These are phyloP conservation scores for Myriosclerotinia curreyana DNA, from an alignment of 2,329 filamentous ascomycete species.

Conservation along the genomic window DNA sequence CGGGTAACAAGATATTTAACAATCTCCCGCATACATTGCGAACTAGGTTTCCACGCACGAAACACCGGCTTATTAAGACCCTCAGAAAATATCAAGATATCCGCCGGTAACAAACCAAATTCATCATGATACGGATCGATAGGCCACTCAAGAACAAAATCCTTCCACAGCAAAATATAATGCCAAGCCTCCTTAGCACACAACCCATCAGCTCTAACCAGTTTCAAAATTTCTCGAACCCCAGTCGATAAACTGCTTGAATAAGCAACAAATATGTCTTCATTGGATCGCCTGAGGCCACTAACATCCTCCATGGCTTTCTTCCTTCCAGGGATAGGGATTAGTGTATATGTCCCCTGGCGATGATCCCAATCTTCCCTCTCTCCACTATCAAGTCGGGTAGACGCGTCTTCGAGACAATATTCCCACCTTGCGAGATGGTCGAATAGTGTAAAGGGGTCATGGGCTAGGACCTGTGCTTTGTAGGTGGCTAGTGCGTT, in stretches of 20 bases:
- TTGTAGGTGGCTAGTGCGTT: neutral
- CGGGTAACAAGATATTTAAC: neutral
- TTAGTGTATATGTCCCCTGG: neutral
- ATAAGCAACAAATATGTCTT: neutral
- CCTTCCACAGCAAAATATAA: neutral
- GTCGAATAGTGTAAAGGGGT: neutral
- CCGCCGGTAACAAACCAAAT: neutral
- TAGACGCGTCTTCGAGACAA: neutral
- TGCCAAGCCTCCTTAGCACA: neutral
- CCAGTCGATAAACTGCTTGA: neutral
- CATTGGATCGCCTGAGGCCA: neutral
- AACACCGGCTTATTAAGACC: neutral
- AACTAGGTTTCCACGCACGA: neutral
- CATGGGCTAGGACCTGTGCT: accelerated
- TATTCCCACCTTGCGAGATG: neutral
- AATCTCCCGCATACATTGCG: neutral
- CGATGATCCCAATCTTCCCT: neutral
- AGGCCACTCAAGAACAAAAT: neutral
- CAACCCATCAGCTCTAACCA: neutral
- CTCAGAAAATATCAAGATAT: neutral
- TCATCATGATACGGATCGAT: neutral
- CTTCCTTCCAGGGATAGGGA: accelerated
- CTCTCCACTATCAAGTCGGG: neutral
- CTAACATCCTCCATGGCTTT: neutral
- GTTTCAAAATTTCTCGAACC: neutral